These are phyloP conservation scores for Miscanthus sacchariflorus DNA, from an alignment of 202 grass and related monocot species.

Conservation along the genomic window DNA sequence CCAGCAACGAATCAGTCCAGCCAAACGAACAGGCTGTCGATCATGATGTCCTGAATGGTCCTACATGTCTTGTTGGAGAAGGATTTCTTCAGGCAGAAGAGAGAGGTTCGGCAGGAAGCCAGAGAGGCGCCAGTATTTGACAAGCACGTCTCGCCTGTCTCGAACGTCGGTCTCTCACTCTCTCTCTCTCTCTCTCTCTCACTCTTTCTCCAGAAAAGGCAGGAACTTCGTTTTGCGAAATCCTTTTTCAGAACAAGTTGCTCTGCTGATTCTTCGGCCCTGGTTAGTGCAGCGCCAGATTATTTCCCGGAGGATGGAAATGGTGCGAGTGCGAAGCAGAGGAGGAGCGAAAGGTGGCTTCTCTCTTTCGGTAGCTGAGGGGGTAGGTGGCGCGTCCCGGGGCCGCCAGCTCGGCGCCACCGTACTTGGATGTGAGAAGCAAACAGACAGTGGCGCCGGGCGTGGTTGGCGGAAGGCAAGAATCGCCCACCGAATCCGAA, in stretches of 20 bases:
- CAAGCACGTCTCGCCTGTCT: slow-evolving; percentile 29
- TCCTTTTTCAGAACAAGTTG: background rate
- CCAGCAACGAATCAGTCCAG: too few species aligned
- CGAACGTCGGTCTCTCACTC: background rate
- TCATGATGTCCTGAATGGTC: slow-evolving; percentile 19
- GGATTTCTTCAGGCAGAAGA: slow-evolving; percentile 3
- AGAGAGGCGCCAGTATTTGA: background rate
- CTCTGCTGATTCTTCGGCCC: background rate
- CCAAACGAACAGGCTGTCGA: background rate
- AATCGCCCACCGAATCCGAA: background rate
- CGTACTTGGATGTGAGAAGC: slow-evolving; percentile 54
- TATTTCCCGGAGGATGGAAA: background rate
- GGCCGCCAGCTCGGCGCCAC: slow-evolving; percentile 33
- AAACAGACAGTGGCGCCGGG: slow-evolving; percentile 32
- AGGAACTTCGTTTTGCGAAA: background rate
- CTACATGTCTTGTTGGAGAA: slow-evolving; percentile 5
- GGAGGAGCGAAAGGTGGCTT: slow-evolving; percentile 24
- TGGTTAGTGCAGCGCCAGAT: background rate
- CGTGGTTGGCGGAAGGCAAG: slow-evolving; percentile 28
- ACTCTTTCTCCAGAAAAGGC: too few species aligned
- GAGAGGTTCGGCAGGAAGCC: background rate
- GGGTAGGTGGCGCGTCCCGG: slow-evolving; percentile 41
- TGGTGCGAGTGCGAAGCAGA: background rate
- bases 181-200: too few species aligned
- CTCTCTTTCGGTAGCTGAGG: slow-evolving; percentile 51